These are phyloP conservation scores for Cercospora sojina DNA, from an alignment of 2,329 filamentous ascomycete genomes.

Conservation along the genomic window DNA sequence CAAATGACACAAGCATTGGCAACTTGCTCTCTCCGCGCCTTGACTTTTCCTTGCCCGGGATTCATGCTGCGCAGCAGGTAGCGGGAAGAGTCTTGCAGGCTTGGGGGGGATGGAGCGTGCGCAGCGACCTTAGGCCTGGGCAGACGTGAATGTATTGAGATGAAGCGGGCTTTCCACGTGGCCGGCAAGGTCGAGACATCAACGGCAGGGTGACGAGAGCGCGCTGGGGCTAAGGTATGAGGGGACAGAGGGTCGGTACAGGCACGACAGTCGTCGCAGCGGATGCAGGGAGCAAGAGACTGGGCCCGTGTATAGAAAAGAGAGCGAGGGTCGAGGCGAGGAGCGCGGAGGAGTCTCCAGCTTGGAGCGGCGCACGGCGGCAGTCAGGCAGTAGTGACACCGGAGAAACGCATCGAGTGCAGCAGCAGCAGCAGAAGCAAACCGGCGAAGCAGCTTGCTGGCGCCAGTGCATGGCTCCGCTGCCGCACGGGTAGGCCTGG, in stretches of 20 bases:
- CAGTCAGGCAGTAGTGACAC: neutral
- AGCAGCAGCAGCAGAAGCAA: neutral
- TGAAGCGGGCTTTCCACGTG: neutral
- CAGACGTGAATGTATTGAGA: neutral
- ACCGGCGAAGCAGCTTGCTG: neutral
- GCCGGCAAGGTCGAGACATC: neutral
- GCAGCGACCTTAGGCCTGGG: neutral
- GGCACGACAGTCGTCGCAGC: neutral
- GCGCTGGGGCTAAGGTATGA: neutral
- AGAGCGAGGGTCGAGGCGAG: neutral
- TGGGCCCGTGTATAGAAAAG: neutral
- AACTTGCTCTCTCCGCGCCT: constrained; percentile 9
- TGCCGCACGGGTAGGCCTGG: neutral
- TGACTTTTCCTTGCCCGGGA: neutral
- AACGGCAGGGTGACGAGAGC: neutral
- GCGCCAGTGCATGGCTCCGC: neutral
- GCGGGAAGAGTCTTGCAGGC: neutral
- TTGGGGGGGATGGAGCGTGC: neutral
- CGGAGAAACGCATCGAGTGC: neutral
- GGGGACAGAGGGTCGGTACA: neutral
- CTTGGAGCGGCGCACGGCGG: neutral
- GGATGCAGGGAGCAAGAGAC: neutral
- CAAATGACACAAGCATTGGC: constrained; percentile 16
- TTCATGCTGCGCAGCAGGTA: neutral
- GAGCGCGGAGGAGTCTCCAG: neutral